Base-by-base conservation (phyloP, 176 grass and related monocot genomes). In the Musa beccarii region DNA sequence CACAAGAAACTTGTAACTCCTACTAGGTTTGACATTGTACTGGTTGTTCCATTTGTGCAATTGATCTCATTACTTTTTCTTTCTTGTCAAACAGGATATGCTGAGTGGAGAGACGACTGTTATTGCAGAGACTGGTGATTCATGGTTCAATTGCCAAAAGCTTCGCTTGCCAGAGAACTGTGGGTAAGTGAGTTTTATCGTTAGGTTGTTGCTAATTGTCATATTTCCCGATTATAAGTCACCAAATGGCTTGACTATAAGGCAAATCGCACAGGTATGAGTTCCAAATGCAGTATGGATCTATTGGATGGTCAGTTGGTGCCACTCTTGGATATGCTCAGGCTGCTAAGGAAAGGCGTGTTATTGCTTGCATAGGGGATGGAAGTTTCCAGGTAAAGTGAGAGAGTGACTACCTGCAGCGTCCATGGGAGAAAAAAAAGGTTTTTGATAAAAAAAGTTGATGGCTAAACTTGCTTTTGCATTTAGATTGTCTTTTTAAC, bases 261-360 rank as follows among this genome's bases (percentile, higher is more conserved):
- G 22, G 10, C 11, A 0, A 54, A 29, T 25, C 24, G 9, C 5
- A 12, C 21, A 72, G 70, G 12, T 72, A 72, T 15, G 70, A 72
- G 51, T 72, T 72, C 49, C 51, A 72, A 21, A 72, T 72, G 70
- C 70, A 72, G 51, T 54, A 72, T 72, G 70, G 70, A 19, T 72
- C 70, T 25, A 72, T 72, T 54, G 70, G 70, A 72, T 72, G 70
- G 70, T 54, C 70, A 49, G 70, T 72, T 53, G 70, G 70, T 54
- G 70, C 70, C 49, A 54, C 70, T 54, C 51, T 72, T 53, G 70
- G 70, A 72, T 72, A 72, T 72, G 70, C 70, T 24, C 70, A 72
- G 53, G 70, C 70, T 72, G 70, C 70, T 6, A 72, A 72, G 70
- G 70, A 72, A 22, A 72, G 53, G 20, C 70, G 70, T 53, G 9